Conservation (phyloP, 2,329 filamentous ascomycete species). For the Penicillium sp. region DNA sequence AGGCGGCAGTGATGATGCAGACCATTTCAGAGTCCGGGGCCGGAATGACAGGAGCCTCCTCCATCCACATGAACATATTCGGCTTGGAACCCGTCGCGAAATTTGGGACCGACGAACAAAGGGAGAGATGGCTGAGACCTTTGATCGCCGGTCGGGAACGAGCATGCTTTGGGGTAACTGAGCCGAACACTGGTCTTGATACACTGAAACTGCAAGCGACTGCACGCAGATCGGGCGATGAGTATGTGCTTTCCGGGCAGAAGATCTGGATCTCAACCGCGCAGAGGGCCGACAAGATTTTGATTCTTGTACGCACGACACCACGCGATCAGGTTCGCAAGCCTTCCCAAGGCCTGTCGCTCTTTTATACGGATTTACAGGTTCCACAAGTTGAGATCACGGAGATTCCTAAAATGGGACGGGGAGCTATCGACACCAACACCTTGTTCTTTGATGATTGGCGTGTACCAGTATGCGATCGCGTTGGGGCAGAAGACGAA, state of each 20-base stretch:
- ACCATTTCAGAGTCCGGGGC: constrained; percentile 48
- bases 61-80: constrained; percentile 52
- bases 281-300: constrained; percentile 46
- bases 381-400: constrained; percentile 38
- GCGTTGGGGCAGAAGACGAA: constrained; percentile 44
- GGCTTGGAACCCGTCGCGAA: constrained; percentile 48
- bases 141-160: constrained; percentile 42
- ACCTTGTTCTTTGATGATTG: constrained; percentile 47
- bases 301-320: constrained; percentile 45
- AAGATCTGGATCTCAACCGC: constrained; percentile 51
- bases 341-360: constrained; percentile 43
- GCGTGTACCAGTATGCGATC: constrained; percentile 40
- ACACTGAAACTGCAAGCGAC: constrained; percentile 42
- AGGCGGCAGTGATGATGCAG: constrained; percentile 51
- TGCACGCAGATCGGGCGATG: constrained; percentile 35
- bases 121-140: constrained; percentile 39
- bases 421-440: constrained; percentile 48
- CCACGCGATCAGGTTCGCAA: constrained; percentile 44
- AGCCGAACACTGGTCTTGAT: constrained; percentile 30
- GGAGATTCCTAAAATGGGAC: constrained; percentile 50
- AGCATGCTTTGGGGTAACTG: constrained; percentile 43
- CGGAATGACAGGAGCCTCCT: constrained; percentile 44
- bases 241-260: constrained; percentile 40
- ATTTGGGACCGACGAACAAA: constrained; percentile 46
- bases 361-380: constrained; percentile 49